Evolutionary conservation across 768 basidiomycete species (phyloP), one percentile per base, ranked within the genome.

Genomic region (Tephrocybe sp.): DNA sequence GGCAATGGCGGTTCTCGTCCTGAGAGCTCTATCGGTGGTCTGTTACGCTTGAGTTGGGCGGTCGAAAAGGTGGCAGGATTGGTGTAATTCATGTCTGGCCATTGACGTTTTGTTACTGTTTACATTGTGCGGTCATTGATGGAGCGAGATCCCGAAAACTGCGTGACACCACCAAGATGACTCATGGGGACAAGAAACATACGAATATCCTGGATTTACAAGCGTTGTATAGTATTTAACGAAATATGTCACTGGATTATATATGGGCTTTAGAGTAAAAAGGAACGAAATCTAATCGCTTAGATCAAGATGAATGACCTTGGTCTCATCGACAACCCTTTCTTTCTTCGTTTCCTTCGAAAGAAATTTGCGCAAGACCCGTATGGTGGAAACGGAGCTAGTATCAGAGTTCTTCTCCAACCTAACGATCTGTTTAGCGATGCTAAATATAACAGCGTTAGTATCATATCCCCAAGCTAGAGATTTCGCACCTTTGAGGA

Each of bases 401-500:
- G 74, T 70, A 50, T 78, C 69, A 17, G 73, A 68, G 47, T 76
- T 69, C 11, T 56, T 53, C 24, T 74, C 71, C 9, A 85, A 61
- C 20, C 80, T 73, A 26, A 63, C 50, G 46, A 81, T 80, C 28
- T 74, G 74, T 39, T 55, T 66, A 34, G 64, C 52, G 25, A 82
- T 68, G 51, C 83, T 82, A 37, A 15, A 48, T 45, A 52, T 15
- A 32, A 49, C 17, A 41, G 21, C 4, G 20, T 25, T 15, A 10
- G 34, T 36, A 7, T 20, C 34, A 39, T 36, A 20, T 14, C 38
- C 26, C 15, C 23, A 17, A 28, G 15, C 9, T 36, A 32, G 34
- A 30, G 15, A 2, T 7, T 37, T 45, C 47, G 39, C 56, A 86
- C 87, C 80, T 85, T 49, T 71, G 66, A 1, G 80, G 69, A 1